Evolutionary conservation across 202 grass and related monocot species (phyloP).

Genomic region (Carex arenaria): DNA sequence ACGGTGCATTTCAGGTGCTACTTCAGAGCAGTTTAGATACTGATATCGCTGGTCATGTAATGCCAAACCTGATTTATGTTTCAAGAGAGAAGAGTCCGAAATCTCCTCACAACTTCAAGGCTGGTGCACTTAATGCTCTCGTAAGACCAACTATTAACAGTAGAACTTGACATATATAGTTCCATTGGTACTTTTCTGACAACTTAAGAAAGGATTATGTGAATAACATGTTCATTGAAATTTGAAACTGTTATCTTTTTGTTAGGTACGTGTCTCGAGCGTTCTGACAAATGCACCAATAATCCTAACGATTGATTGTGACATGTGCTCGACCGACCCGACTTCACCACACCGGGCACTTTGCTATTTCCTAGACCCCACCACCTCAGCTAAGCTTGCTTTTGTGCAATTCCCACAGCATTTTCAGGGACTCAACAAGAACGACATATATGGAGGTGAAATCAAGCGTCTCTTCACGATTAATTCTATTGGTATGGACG

Average conservation of each 20-base stretch:
- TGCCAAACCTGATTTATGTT: constrained; percentile 32
- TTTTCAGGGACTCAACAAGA: constrained; percentile 30
- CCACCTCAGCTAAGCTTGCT: constrained; percentile 14
- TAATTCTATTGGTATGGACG: constrained; percentile 23
- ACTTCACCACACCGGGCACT: constrained; percentile 27
- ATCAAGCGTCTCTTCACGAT: constrained; percentile 11
- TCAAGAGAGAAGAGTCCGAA: constrained; percentile 35
- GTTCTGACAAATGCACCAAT: constrained; percentile 29
- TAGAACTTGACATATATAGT: background rate
- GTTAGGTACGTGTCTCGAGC: constrained; percentile 30
- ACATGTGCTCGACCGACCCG: constrained; percentile 36
- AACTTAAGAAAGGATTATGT: background rate
- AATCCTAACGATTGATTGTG: constrained; percentile 40
- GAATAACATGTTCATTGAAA: background rate
- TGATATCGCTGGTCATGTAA: constrained; percentile 6
- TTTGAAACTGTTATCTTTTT: background rate
- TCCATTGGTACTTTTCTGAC: background rate
- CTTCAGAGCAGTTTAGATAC: constrained; percentile 34
- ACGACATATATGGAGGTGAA: constrained; percentile 33
- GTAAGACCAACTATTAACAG: constrained; percentile 12
- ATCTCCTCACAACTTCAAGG: constrained; percentile 35
- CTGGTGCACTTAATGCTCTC: constrained; percentile 36
- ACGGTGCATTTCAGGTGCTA: constrained; percentile 39
- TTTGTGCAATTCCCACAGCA: constrained; percentile 46
- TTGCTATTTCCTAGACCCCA: constrained; percentile 41